Conservation (phyloP, 768 basidiomycete genomes). For the Trametes villosa region DNA sequence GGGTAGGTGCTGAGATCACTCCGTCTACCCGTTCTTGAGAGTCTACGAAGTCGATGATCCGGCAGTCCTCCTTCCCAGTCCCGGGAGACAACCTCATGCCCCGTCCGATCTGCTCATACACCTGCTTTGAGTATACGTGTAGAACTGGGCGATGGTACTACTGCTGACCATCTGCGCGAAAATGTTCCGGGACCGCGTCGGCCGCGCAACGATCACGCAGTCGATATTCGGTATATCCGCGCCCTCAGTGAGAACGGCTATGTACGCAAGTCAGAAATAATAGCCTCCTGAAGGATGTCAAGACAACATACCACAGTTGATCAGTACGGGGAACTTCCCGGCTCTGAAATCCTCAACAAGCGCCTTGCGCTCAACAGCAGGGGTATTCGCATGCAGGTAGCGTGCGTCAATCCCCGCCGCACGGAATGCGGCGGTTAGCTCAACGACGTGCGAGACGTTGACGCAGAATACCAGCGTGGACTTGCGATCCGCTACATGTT, state of each 20-base stretch:
- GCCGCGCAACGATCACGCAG: slow-evolving; percentile 85
- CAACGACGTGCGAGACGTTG: slow-evolving; percentile 77
- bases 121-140: neutral
- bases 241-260: slow-evolving; percentile 91
- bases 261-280: neutral
- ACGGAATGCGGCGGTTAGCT: slow-evolving; percentile 74
- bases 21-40: slow-evolving; percentile 68
- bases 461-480: slow-evolving; percentile 95
- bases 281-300: neutral
- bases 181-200: slow-evolving; percentile 86
- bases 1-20: slow-evolving; percentile 75
- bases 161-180: slow-evolving; percentile 89
- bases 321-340: slow-evolving; percentile 79
- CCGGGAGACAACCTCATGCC: slow-evolving; percentile 85
- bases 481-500: slow-evolving; percentile 56
- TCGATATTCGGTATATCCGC: slow-evolving; percentile 96
- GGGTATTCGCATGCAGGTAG: slow-evolving; percentile 74
- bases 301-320: slow-evolving; percentile 75
- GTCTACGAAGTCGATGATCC: slow-evolving; percentile 91
- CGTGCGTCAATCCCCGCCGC: slow-evolving; percentile 83
- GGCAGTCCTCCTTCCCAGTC: slow-evolving; percentile 84
- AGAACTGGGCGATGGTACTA: neutral
- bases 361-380: slow-evolving; percentile 60
- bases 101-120: slow-evolving; percentile 76
- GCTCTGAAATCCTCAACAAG: slow-evolving; percentile 69